Evolutionary conservation across 192 early-diverging fungal species (phyloP).

Genomic region (Linnemannia zychae): DNA sequence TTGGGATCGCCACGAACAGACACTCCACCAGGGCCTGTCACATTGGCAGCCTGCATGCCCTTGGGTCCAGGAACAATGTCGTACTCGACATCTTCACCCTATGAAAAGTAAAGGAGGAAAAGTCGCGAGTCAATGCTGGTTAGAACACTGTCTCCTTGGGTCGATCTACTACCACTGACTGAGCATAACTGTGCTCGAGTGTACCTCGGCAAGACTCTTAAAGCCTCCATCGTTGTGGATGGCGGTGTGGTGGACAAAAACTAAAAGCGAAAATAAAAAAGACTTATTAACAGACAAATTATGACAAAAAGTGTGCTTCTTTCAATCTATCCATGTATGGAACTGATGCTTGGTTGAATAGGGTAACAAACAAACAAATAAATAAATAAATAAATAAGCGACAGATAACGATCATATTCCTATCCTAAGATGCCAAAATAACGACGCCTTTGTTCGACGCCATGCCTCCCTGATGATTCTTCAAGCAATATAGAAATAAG

Average conservation of each 20-base stretch:
- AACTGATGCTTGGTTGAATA: background rate
- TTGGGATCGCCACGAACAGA: slow-evolving; percentile 85
- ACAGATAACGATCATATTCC: background rate
- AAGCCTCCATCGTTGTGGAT: slow-evolving; percentile 86
- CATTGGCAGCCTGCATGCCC: slow-evolving; percentile 87
- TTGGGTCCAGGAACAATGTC: slow-evolving; percentile 81
- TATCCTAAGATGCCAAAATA: background rate
- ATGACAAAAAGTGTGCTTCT: background rate
- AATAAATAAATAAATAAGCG: background rate
- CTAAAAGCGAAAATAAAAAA: slow-evolving; percentile 48
- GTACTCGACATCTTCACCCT: slow-evolving; percentile 79
- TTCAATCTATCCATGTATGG: slow-evolving; percentile 6
- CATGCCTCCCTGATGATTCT: background rate
- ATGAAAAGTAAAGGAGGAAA: slow-evolving; percentile 22
- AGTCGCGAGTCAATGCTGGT: background rate
- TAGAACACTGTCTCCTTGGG: background rate
- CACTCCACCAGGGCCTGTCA: slow-evolving; percentile 79
- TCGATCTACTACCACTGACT: background rate
- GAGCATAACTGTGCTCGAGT: background rate
- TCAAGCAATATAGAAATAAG: background rate
- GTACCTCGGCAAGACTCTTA: slow-evolving; percentile 80
- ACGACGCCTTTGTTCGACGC: background rate
- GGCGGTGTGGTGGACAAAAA: slow-evolving; percentile 89
- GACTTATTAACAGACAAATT: background rate
- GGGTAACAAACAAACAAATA: background rate